These are phyloP conservation scores for Sporisorium reilianum DNA, from an alignment of 1,284 basidiomycete species.

Conservation along the genomic window DNA sequence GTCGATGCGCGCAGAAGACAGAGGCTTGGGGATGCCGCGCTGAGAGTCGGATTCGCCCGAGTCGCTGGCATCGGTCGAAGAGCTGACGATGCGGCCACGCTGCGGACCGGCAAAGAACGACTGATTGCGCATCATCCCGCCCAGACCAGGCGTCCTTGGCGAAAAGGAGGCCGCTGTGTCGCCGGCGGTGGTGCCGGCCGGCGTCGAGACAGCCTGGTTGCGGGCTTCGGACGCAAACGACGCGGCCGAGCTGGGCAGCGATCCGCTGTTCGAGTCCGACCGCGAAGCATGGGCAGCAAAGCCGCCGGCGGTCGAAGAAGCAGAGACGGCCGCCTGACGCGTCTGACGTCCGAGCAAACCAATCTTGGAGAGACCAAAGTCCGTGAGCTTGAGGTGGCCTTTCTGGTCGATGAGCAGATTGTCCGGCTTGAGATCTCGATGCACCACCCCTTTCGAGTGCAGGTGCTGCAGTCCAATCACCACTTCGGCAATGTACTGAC, in stretches of 20 bases:
- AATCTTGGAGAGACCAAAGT: conserved; percentile 96
- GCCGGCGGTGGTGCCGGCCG: conserved; percentile 46
- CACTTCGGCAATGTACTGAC: conserved; percentile 95
- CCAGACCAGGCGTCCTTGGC: conserved; percentile 51
- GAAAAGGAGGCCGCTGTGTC: conserved; percentile 53
- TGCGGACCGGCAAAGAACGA: conserved; percentile 54
- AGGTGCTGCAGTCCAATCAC: conserved; percentile 94
- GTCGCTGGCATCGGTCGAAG: conserved; percentile 61
- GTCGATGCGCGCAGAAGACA: conserved; percentile 55
- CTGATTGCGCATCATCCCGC: conserved; percentile 52
- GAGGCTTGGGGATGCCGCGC: conserved; percentile 34
- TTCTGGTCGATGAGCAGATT: conserved; percentile 95
- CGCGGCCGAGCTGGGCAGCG: conserved; percentile 46
- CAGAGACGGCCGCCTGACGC: conserved; percentile 37
- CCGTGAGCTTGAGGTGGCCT: conserved; percentile 95
- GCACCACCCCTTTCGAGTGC: conserved; percentile 92
- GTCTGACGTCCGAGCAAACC: conserved; percentile 93
- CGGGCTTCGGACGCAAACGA: conserved; percentile 41
- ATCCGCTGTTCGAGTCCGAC: conserved; percentile 36
- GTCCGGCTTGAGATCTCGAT: conserved; percentile 98
- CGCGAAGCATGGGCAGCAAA: conserved; percentile 20
- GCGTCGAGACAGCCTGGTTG: conserved; percentile 32
- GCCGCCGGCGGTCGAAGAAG: conserved; percentile 6
- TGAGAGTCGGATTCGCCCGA: conserved; percentile 56
- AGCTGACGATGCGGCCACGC: conserved; percentile 51